Percentiles rank a stretch among this genome's conserved stretches.
Conservation (phyloP, 2,329 filamentous ascomycete species). For the Samsoniella hepiali region DNA sequence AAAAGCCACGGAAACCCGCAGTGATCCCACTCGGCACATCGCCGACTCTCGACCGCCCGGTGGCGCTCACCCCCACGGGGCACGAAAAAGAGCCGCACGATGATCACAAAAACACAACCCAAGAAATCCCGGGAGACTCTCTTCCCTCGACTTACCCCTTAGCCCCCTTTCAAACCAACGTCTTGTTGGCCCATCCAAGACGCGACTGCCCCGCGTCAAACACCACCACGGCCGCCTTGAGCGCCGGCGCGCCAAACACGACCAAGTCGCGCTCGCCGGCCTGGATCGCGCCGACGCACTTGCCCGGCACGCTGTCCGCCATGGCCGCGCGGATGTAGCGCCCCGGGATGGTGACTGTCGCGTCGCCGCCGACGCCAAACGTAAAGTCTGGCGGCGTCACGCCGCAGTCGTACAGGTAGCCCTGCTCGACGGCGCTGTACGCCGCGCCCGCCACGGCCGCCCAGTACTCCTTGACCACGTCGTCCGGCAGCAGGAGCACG, state of each 20-base stretch:
- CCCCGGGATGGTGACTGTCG: conserved; percentile 5
- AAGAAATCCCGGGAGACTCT: background rate
- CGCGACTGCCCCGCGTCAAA: conserved; percentile 6
- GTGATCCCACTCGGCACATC: background rate
- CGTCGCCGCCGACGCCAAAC: conserved; percentile 52
- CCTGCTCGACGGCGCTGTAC: conserved; percentile 22
- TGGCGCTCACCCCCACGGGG: background rate
- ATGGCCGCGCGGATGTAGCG: background rate
- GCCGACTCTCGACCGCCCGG: background rate
- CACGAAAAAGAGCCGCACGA: background rate
- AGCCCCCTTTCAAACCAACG: background rate
- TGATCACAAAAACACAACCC: background rate
- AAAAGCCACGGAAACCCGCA: background rate
- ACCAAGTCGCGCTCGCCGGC: background rate
- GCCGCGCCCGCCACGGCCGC: conserved; percentile 15
- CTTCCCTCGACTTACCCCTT: too few relatives aligned
- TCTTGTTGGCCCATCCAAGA: conserved; percentile 18
- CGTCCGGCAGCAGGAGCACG: conserved; percentile 55
- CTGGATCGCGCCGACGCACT: conserved; percentile 14
- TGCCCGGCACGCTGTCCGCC: background rate
- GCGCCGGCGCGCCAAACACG: conserved; percentile 16
- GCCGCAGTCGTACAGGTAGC: conserved; percentile 40
- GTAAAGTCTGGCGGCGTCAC: conserved; percentile 35
- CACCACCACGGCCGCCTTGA: conserved; percentile 11
- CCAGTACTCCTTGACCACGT: conserved; percentile 49